Percentiles rank a stretch among this genome's conserved stretches.
Conservation (phyloP, 2,329 filamentous ascomycete species). For the Pyrenochaeta sp. region DNA sequence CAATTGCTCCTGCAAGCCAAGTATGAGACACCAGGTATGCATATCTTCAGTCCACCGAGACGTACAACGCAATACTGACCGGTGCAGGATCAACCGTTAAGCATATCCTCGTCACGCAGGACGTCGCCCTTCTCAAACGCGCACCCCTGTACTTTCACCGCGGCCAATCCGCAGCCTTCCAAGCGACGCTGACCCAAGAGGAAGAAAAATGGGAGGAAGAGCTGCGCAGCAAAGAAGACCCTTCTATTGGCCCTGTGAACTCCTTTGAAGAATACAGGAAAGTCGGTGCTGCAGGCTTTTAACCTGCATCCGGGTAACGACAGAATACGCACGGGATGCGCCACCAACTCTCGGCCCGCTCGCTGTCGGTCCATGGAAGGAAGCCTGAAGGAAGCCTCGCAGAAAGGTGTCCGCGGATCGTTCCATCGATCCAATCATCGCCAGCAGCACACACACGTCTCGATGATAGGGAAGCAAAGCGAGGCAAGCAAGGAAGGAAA, state of each 20-base stretch:
- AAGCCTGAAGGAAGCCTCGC: background rate
- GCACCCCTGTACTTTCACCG: slow-evolving; percentile 54
- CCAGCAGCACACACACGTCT: too few species aligned
- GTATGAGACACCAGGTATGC: slow-evolving; percentile 56
- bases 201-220: slow-evolving; percentile 57
- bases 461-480: too few species aligned
- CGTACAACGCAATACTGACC: slow-evolving; percentile 12
- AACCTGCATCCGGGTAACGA: too few species aligned
- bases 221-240: slow-evolving; percentile 38
- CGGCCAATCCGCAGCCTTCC: slow-evolving; percentile 51
- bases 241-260: slow-evolving; percentile 30
- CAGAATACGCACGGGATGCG: slow-evolving; percentile 2
- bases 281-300: slow-evolving; percentile 43
- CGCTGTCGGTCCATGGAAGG: too few species aligned
- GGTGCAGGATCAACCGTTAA: slow-evolving; percentile 50
- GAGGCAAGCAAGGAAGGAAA: too few species aligned
- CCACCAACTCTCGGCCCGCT: slow-evolving; percentile 2
- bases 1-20: slow-evolving; percentile 55
- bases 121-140: slow-evolving; percentile 52
- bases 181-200: slow-evolving; percentile 50
- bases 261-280: slow-evolving; percentile 58
- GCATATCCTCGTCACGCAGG: slow-evolving; percentile 56
- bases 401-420: slow-evolving; percentile 2
- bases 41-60: background rate
- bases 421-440: too few species aligned